A percentile compares a stretch with the other conserved stretches of the same genome.
These are phyloP conservation scores for Infundibulicybe gibba DNA, from an alignment of 768 basidiomycete genomes.

Conservation along the genomic window DNA sequence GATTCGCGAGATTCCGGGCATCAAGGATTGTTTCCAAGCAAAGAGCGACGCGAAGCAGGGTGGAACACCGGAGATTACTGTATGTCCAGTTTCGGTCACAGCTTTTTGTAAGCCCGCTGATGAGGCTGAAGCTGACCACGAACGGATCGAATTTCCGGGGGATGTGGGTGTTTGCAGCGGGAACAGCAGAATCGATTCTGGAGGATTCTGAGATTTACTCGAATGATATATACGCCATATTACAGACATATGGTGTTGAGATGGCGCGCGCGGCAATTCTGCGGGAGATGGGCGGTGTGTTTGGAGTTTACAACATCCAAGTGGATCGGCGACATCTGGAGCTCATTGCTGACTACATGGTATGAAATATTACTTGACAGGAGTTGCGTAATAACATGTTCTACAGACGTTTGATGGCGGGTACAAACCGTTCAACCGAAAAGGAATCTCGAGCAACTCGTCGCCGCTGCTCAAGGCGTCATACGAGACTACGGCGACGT, in stretches of 20 bases:
- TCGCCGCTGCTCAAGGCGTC: constrained; percentile 98
- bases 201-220: constrained; percentile 84
- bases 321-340: constrained; percentile 93
- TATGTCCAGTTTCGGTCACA: constrained; percentile 14
- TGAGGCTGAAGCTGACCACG: constrained; percentile 59
- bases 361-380: constrained; percentile 30
- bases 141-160: constrained; percentile 94
- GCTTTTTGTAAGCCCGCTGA: not conserved
- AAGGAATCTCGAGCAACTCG: constrained; percentile 87
- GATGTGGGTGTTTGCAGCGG: constrained; percentile 74
- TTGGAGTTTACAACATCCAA: constrained; percentile 92
- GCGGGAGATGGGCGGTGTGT: constrained; percentile 87
- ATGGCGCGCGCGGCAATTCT: constrained; percentile 92
- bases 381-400: not conserved
- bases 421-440: constrained; percentile 97
- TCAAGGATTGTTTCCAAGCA: constrained; percentile 80
- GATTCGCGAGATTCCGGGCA: constrained; percentile 86
- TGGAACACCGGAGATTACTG: constrained; percentile 44
- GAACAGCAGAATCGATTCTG: constrained; percentile 52
- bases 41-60: constrained; percentile 58
- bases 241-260: constrained; percentile 94
- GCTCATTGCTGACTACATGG: constrained; percentile 99
- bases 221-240: constrained; percentile 91
- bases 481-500: constrained; percentile 92
- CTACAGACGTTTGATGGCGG: constrained; percentile 93